Evolutionary conservation across 768 basidiomycete genomes (phyloP).

Genomic region (Boletus speciosus): DNA sequence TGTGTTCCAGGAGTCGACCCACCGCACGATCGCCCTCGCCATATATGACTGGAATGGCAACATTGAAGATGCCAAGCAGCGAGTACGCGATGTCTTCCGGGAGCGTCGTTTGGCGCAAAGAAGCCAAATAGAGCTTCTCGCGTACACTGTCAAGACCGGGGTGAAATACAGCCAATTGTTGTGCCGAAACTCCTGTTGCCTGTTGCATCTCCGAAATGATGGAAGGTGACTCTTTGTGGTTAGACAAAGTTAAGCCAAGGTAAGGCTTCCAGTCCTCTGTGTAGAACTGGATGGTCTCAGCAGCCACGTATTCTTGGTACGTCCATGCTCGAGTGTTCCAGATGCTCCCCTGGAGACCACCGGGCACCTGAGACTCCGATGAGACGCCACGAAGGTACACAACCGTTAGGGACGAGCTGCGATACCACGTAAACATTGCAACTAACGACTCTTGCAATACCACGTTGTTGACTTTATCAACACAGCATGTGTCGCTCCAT

Average conservation of each 20-base stretch:
- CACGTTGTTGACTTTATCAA: neutral
- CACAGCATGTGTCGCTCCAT: conserved; percentile 16
- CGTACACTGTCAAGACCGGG: conserved; percentile 13
- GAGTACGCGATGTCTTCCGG: conserved; percentile 15
- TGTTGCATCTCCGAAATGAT: conserved; percentile 11
- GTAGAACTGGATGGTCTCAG: conserved; percentile 10
- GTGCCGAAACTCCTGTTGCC: neutral
- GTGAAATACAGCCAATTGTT: neutral
- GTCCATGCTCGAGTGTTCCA: conserved; percentile 17
- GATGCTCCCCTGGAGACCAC: neutral
- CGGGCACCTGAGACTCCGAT: neutral
- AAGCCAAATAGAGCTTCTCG: conserved; percentile 18
- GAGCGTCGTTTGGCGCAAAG: conserved; percentile 3
- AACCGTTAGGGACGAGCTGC: conserved; percentile 6
- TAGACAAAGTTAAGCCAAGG: neutral
- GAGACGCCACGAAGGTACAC: conserved; percentile 8
- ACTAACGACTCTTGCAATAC: conserved; percentile 14
- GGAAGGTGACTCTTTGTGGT: conserved; percentile 7
- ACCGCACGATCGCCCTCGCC: conserved; percentile 12
- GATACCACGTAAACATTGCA: conserved; percentile 16
- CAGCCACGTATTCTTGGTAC: conserved; percentile 14
- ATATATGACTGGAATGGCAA: conserved; percentile 6
- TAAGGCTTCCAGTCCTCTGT: conserved; percentile 16
- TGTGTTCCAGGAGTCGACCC: conserved; percentile 13
- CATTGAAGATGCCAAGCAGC: conserved; percentile 11